Base-by-base conservation (phyloP, 176 grass and related monocot species). In the Musa acuminata region DNA sequence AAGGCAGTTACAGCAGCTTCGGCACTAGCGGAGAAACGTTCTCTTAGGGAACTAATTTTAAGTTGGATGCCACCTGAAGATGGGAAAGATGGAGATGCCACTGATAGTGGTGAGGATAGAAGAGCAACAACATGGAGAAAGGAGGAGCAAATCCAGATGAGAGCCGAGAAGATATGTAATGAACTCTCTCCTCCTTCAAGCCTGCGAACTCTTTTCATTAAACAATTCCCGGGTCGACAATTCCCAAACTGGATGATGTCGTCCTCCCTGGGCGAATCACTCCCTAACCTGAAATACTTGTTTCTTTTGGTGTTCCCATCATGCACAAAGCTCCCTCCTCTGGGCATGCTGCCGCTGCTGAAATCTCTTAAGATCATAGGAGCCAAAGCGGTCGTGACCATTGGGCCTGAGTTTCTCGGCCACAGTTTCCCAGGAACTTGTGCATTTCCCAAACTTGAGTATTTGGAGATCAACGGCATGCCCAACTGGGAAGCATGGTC, bases 91-190 rank as follows among this genome's bases (percentile, higher is more conserved):
- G 25, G 25, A 26, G 25, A 1, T 26, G 25, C 25, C 25, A 26
- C n/a, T 26, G 48, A 29, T 64, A 24, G 14, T 66, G 52, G 55
- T 1, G 51, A 8, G 71, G 84, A 89, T 1, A 82, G 85, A 79
- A 76, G 19, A 5, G 57, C 7, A 60, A 19, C 23, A 23, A 14
- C 14, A 23, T 11, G 10, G 13, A 5, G 12, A 24, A 68, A 11
- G 11, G 26, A 16, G 65, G 23, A 68, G 10, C 22, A 72, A 17
- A 64, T 87, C 25, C 25, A 26, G 21, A 69, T 82, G 76, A 75
- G 27, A 71, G 85, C 78, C 66, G 81, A 89, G 80, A 96, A 78
- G 82, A 91, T 87, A 83, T 96, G 87, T 84, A 82, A 83, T 68
- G 84, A 92, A 70, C 75, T 92, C 1, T 77, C 73, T 20, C 92